Evolutionary conservation across 768 basidiomycete species (phyloP).

Genomic region (Termitomyces sp.): DNA sequence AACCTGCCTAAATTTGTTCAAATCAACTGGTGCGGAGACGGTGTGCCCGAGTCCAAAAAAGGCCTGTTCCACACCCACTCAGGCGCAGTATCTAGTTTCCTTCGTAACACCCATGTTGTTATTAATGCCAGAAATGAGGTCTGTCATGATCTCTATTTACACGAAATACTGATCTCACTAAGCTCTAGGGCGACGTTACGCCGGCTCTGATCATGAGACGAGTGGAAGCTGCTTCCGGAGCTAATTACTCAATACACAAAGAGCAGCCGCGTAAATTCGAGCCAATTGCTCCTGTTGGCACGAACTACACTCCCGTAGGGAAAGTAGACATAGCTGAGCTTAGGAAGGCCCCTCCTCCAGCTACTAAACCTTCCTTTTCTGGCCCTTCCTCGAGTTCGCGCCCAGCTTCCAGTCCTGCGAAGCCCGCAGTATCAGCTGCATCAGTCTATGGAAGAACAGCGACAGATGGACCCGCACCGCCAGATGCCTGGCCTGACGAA

Average conservation of each 20-base stretch:
- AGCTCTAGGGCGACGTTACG: slow-evolving; percentile 63
- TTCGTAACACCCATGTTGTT: slow-evolving; percentile 84
- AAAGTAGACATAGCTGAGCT: slow-evolving; percentile 66
- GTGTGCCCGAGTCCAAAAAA: slow-evolving; percentile 90
- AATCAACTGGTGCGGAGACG: slow-evolving; percentile 97
- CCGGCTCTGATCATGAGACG: slow-evolving; percentile 81
- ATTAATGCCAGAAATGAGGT: slow-evolving; percentile 88
- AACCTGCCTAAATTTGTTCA: slow-evolving; percentile 89
- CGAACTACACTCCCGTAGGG: slow-evolving; percentile 74
- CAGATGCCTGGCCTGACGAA: slow-evolving; percentile 63
- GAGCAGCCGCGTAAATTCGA: slow-evolving; percentile 72
- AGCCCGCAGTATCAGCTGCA: slow-evolving; percentile 38
- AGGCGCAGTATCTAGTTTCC: slow-evolving; percentile 71
- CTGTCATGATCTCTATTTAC: slow-evolving; percentile 19
- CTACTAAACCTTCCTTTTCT: slow-evolving; percentile 37
- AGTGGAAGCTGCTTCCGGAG: slow-evolving; percentile 87
- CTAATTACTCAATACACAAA: slow-evolving; percentile 83
- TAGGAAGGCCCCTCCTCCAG: slow-evolving; percentile 41
- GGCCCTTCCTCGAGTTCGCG: slow-evolving; percentile 44
- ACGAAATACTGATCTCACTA: neutral
- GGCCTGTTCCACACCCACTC: slow-evolving; percentile 92
- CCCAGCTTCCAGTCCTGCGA: slow-evolving; percentile 45
- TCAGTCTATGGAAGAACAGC: slow-evolving; percentile 41
- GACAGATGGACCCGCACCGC: slow-evolving; percentile 40
- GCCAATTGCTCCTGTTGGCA: slow-evolving; percentile 81